These are phyloP conservation scores for Vitis rotundifolia DNA, from an alignment of 164 flowering plant genomes.

Conservation along the genomic window DNA sequence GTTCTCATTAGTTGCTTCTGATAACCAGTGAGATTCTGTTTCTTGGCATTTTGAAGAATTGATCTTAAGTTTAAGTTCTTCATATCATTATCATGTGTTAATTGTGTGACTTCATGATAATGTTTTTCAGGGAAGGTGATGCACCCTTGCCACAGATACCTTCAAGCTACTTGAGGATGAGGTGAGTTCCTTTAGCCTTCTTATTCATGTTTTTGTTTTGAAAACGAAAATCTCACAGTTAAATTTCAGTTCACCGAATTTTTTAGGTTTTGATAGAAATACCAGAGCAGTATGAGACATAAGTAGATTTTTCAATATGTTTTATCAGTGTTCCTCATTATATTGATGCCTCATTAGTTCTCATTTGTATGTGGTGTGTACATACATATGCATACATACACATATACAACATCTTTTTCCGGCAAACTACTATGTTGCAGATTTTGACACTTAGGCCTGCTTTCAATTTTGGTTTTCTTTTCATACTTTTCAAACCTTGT, in stretches of 20 bases:
- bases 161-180: conserved; percentile 49
- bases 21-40: conserved; percentile 17
- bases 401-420: neutral
- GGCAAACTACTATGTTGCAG: neutral
- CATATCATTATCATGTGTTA: neutral
- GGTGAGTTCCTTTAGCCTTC: conserved; percentile 26
- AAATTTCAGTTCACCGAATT: neutral
- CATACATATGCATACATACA: neutral
- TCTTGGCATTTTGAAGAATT: neutral
- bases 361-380: neutral
- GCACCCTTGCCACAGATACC: conserved; percentile 57
- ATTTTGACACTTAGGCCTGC: neutral
- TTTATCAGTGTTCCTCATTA: neutral
- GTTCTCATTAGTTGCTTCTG: conserved; percentile 31
- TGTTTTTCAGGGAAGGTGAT: conserved; percentile 34
- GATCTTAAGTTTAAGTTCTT: neutral
- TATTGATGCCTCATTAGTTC: neutral
- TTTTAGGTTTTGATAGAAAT: neutral
- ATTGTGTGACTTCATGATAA: neutral
- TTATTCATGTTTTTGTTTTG: neutral
- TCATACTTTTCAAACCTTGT: neutral
- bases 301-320: too few relatives aligned
- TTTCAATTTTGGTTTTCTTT: neutral
- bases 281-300: too few relatives aligned
- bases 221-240: neutral